Evolutionary conservation across 306 rosid genomes (phyloP), one percentile per base, ranked within the genome.

Genomic region (Hippophae gyantsensis): DNA sequence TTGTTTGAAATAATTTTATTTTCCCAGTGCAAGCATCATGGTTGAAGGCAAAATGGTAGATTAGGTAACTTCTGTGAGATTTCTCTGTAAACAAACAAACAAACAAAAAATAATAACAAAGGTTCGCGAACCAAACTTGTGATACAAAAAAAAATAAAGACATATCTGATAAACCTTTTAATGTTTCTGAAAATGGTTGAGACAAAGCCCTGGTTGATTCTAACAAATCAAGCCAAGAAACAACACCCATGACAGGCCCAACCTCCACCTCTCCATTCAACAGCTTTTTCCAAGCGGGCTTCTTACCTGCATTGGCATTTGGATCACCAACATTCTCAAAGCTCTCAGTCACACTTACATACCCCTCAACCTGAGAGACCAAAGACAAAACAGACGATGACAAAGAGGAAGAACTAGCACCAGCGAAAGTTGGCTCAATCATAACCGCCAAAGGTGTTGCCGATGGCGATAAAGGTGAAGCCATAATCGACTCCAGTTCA

Each of bases 211-310:
- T 73, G 5, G 86, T 74, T 0, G 95, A 73, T 72, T 79, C 86
- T 7, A 88, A 78, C 56, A 85, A 51, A 42, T 87, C 78, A 0
- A 89, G 23, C 0, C 23, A 18, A 18, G 23, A 18, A 18, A 18
- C 1, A 18, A 18, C 23, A 18, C 23, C 23, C 78, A 87, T 82
- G 58, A 84, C 90, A 9, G 82, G 80, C 47, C 68, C 84, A 71
- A 62, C 72, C 69, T 81, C 92, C 6, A 64, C 64, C 1, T 71
- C 76, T 13, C 82, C 94, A 64, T 82, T 79, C 23, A 83, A 68
- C 0, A 87, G 82, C 79, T 70, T 86, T 50, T 75, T 90, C 94
- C 95, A 90, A 18, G 62, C 97, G 3, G 75, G 84, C 79, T 74
- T 83, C 82, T 77, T 82, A 42, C 65, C 80, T 5, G 63, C 76